phyloP scores from a whole-genome alignment of 2,329 filamentous ascomycete species.

The Chaetomiaceae sp. region DNA sequence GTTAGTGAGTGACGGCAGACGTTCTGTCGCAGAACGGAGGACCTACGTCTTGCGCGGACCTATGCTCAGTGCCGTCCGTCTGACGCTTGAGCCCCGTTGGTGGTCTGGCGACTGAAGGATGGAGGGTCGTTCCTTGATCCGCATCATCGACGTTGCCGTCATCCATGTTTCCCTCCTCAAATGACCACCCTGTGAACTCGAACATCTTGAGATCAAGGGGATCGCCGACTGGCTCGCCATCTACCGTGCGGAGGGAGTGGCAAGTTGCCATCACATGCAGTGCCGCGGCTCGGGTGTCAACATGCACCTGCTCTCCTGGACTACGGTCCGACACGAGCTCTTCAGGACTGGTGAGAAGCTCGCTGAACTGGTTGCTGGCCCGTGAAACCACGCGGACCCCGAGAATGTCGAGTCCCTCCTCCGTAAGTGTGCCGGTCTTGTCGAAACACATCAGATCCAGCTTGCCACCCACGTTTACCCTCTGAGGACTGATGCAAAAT shows the following conservation, averaged over 20 bases:
- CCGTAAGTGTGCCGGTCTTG: slow-evolving; percentile 96
- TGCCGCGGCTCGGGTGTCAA: slow-evolving; percentile 49
- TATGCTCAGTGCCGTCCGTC: slow-evolving; percentile 40
- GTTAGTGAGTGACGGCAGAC: neutral
- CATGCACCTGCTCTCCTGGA: slow-evolving; percentile 25
- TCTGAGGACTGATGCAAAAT: slow-evolving; percentile 95
- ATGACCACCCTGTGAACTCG: slow-evolving; percentile 88
- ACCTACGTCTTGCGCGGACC: slow-evolving; percentile 33
- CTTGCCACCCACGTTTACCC: slow-evolving; percentile 94
- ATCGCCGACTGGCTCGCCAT: slow-evolving; percentile 84
- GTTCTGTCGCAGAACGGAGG: neutral
- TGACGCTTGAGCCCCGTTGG: slow-evolving; percentile 51
- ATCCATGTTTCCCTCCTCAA: slow-evolving; percentile 76
- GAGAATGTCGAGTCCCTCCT: slow-evolving; percentile 90
- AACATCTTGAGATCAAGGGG: slow-evolving; percentile 98
- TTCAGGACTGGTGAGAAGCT: slow-evolving; percentile 62
- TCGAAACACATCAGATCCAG: slow-evolving; percentile 96
- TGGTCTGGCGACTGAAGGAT: slow-evolving; percentile 83
- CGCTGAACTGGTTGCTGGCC: slow-evolving; percentile 59
- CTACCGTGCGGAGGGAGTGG: slow-evolving; percentile 80
- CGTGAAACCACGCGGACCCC: slow-evolving; percentile 74
- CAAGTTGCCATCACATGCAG: slow-evolving; percentile 97
- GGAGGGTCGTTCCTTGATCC: slow-evolving; percentile 65
- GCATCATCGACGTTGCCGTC: slow-evolving; percentile 62
- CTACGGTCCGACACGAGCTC: slow-evolving; percentile 43